Conservation (phyloP, 176 grass and related monocot genomes). For the Panicum miliaceum region DNA sequence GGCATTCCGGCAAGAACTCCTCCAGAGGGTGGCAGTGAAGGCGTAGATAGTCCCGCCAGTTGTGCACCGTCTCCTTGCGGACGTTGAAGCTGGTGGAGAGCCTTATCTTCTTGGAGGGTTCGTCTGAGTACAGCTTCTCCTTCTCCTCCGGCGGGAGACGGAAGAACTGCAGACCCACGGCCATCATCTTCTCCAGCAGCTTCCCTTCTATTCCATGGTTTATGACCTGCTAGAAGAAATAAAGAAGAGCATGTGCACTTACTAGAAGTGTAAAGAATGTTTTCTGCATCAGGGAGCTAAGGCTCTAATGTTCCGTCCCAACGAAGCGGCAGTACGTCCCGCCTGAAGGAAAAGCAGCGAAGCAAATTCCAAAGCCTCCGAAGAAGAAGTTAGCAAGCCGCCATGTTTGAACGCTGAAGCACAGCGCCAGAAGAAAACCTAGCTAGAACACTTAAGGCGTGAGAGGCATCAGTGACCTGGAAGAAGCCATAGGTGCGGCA, state of each 20-base stretch:
- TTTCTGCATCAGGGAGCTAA: neutral
- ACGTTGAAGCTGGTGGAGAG: conserved; percentile 89
- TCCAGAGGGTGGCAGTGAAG: conserved; percentile 76
- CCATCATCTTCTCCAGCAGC: conserved; percentile 59
- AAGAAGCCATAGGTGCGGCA: conserved; percentile 80
- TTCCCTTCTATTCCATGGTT: conserved; percentile 70
- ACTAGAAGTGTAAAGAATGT: neutral
- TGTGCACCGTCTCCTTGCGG: conserved; percentile 71
- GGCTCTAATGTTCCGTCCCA: too few relatives aligned
- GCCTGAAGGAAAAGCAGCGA: too few relatives aligned
- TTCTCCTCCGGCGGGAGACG: conserved; percentile 70
- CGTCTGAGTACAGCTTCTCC: conserved; percentile 73
- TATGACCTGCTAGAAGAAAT: conserved; percentile 50
- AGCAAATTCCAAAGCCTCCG: neutral
- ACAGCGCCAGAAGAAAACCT: conserved; percentile 27
- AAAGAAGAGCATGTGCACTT: neutral
- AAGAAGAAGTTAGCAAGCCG: conserved; percentile 1
- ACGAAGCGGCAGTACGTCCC: too few relatives aligned
- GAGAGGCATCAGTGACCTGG: conserved; percentile 51
- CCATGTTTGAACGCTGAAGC: conserved; percentile 15
- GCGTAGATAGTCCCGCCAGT: conserved; percentile 82
- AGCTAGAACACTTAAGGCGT: neutral
- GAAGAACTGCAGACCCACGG: conserved; percentile 64
- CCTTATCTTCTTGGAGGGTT: conserved; percentile 72
- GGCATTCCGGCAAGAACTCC: conserved; percentile 72